These are phyloP conservation scores for Sindora glabra DNA, from an alignment of 306 rosid species.

Conservation along the genomic window DNA sequence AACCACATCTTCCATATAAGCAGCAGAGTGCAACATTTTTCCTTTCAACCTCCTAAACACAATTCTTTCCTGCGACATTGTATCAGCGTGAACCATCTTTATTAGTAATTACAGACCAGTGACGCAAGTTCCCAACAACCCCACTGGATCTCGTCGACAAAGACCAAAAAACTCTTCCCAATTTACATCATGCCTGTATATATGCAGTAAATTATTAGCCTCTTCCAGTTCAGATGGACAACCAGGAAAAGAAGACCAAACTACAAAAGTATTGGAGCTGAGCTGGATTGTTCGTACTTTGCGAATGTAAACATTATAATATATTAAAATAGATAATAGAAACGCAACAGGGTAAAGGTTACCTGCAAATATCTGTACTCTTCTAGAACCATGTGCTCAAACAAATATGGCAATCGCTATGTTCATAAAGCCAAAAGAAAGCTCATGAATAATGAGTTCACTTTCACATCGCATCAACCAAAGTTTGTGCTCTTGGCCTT, in stretches of 20 bases:
- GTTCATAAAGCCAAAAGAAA: slow-evolving; percentile 6
- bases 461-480: slow-evolving; percentile 31
- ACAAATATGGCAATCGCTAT: slow-evolving; percentile 13
- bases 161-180: slow-evolving; percentile 20
- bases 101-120: slow-evolving; percentile 12
- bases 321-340: not conserved
- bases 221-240: not conserved
- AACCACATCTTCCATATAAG: slow-evolving; percentile 17
- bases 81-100: slow-evolving; percentile 22
- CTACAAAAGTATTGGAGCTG: not conserved
- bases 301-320: not conserved
- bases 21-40: slow-evolving; percentile 18
- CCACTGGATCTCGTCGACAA: slow-evolving; percentile 14
- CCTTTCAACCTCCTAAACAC: slow-evolving; percentile 17
- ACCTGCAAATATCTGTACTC: slow-evolving; percentile 32
- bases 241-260: not conserved
- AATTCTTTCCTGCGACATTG: not conserved
- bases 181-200: slow-evolving; percentile 36
- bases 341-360: slow-evolving; percentile 7
- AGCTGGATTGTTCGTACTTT: too few relatives aligned
- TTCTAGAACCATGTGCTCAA: slow-evolving; percentile 19
- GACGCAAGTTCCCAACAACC: slow-evolving; percentile 13
- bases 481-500: slow-evolving; percentile 49
- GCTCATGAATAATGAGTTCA: not conserved
- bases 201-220: slow-evolving; percentile 11